Evolutionary conservation across 805 yeast species (phyloP), one percentile per base, ranked within the genome.

Genomic region (Suhomyces sp.): DNA sequence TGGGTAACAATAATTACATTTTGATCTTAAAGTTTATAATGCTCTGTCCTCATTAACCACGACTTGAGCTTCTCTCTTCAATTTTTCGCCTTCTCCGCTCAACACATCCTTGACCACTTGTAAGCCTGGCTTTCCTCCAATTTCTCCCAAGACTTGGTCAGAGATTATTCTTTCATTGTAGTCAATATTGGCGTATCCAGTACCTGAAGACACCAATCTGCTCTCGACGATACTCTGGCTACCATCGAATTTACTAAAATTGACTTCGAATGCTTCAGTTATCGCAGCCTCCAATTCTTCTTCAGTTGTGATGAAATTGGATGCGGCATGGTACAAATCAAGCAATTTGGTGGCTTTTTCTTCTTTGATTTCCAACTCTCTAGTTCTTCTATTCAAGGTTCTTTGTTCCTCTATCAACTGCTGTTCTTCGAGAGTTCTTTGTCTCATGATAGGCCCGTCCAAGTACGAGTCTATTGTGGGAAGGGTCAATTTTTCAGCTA

Each of bases 391-490:
- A 60, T 88, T 90, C 48, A 83, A 75, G 31, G 66, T 60, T 46
- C 90, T 73, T 57, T 83, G 85, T 49, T 77, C 72, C 19, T 59
- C 48, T 44, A 86, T 62, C 19, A 74, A 50, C 35, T 70, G 74
- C 33, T 62, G 57, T 60, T 90, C 95, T 50, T 81, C 93, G 16
- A 64, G 68, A 0, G 95, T 83, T 58, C 95, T 74, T 30, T 64
- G 75, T 53, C 83, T 74, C 70, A 90, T 76, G 41, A 88, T 63
- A 11, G 91, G 85, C 2, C 85, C 86, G 15, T 72, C 58, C 41
- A 86, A 59, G 44, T 79, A 70, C 24, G 74, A 70, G 49, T 83
- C 88, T 38, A 88, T 68, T 2, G 95, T 83, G 30, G 96, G 96
- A 33, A 87, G 67, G 1, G 95, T 86, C 51, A 82, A 72, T 49